These are phyloP conservation scores for Adenanthera pavonina DNA, from an alignment of 306 rosid species.

Conservation along the genomic window DNA sequence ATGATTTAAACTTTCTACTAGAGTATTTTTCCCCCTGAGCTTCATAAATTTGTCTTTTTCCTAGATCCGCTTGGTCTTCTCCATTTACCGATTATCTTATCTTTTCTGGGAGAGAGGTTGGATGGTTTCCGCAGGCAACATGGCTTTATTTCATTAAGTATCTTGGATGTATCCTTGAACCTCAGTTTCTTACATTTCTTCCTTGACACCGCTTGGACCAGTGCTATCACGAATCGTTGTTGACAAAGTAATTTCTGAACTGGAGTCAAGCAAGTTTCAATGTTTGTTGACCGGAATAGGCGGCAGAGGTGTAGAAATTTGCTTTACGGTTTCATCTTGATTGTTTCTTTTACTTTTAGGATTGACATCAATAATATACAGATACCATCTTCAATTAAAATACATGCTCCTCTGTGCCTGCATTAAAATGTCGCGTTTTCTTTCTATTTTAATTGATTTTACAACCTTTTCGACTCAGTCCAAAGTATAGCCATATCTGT, in stretches of 20 bases:
- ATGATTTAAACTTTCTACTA: not conserved
- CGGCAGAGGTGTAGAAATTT: slow-evolving; percentile 73
- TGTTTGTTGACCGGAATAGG: slow-evolving; percentile 80
- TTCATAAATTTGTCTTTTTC: not conserved
- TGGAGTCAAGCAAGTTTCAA: slow-evolving; percentile 82
- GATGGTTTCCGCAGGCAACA: slow-evolving; percentile 7
- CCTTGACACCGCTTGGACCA: slow-evolving; percentile 64
- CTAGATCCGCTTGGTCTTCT: not conserved
- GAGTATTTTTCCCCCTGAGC: not conserved
- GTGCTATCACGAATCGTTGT: slow-evolving; percentile 76
- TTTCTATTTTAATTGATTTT: not conserved
- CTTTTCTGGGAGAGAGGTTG: not conserved
- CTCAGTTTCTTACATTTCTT: slow-evolving; percentile 28
- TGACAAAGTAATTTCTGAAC: slow-evolving; percentile 72
- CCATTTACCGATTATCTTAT: not conserved
- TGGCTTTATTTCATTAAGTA: slow-evolving; percentile 27
- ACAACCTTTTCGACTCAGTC: not conserved
- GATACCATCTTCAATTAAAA: slow-evolving; percentile 39
- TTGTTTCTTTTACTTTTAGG: slow-evolving; percentile 16
- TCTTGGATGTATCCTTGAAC: slow-evolving; percentile 5
- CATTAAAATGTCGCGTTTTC: not conserved
- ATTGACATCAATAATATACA: slow-evolving; percentile 25
- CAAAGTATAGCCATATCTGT: not conserved
- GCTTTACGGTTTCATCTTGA: slow-evolving; percentile 62
- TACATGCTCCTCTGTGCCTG: slow-evolving; percentile 29